Conservation (phyloP, 129 eudicot species). For the Deinandra increscens region DNA sequence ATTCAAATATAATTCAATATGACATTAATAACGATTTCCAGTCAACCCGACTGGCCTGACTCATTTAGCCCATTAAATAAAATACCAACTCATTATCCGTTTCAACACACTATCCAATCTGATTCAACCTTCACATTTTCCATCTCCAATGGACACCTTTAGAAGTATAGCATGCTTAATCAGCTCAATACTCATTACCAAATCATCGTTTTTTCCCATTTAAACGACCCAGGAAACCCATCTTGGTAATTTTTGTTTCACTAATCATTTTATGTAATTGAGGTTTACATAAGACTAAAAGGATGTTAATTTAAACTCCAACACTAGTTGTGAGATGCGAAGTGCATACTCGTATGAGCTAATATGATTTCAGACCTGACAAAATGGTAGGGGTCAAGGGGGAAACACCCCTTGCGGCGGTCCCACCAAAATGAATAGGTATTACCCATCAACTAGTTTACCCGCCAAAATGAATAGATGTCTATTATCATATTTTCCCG, state of each 20-base stretch:
- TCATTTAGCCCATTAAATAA: neutral
- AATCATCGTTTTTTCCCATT: neutral
- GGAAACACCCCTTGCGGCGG: neutral
- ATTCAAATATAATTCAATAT: neutral
- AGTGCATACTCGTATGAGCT: neutral
- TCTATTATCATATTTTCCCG: neutral
- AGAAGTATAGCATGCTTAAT: too few relatives aligned
- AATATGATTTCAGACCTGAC: neutral
- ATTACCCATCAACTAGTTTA: neutral
- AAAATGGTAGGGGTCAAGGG: neutral
- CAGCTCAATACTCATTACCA: too few relatives aligned
- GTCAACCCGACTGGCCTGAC: neutral
- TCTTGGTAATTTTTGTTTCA: neutral
- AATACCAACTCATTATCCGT: too few relatives aligned
- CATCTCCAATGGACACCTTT: too few relatives aligned
- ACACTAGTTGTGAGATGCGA: neutral
- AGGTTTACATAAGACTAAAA: neutral
- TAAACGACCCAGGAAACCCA: neutral
- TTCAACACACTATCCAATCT: too few relatives aligned
- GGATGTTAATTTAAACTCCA: neutral
- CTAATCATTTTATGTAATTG: neutral
- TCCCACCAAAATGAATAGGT: neutral
- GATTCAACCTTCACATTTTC: too few relatives aligned
- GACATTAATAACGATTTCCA: neutral
- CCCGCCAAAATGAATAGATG: neutral